Conservation (phyloP, 2,329 filamentous ascomycete genomes). For the Eutypella sp. region DNA sequence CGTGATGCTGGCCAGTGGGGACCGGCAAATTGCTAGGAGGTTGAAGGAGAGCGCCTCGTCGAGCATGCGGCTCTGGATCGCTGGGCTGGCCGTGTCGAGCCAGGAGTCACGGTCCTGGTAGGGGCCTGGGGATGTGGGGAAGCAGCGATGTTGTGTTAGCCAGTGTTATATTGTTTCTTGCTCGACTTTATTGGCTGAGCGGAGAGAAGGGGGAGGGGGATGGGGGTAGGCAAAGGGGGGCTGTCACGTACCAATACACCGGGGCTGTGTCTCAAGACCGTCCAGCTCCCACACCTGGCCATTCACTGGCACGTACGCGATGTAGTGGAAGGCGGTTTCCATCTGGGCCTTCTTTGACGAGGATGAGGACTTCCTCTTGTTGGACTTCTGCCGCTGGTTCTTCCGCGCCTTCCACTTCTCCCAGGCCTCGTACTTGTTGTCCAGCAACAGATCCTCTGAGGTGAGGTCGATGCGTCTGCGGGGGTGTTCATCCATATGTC, state of each 20-base stretch:
- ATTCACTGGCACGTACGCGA: slow-evolving; percentile 77
- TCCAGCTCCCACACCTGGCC: slow-evolving; percentile 83
- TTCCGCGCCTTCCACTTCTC: slow-evolving; percentile 27
- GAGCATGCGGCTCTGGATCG: slow-evolving; percentile 64
- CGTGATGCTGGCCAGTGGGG: slow-evolving; percentile 50
- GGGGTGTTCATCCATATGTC: no score
- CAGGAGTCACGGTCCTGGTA: slow-evolving; percentile 49
- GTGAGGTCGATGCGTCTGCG: slow-evolving; percentile 69
- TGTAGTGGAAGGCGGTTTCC: slow-evolving; percentile 77
- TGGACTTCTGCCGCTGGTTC: slow-evolving; percentile 4
- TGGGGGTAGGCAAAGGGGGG: no score
- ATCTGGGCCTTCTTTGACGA: slow-evolving; percentile 36
- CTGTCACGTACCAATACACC: slow-evolving; percentile 48
- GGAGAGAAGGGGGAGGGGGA: no score
- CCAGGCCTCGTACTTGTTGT: slow-evolving; percentile 47
- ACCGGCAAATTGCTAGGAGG: slow-evolving; percentile 68
- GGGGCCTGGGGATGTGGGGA: slow-evolving; percentile 31
- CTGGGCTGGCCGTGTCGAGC: slow-evolving; percentile 58
- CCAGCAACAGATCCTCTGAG: slow-evolving; percentile 61
- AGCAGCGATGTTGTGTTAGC: slow-evolving; percentile 1
- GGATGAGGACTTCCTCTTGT: slow-evolving; percentile 28
- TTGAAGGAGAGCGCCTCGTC: slow-evolving; percentile 68
- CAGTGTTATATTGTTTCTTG: slow-evolving; percentile 14
- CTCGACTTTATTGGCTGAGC: slow-evolving; percentile 2
- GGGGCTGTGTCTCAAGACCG: slow-evolving; percentile 69